Conservation (phyloP, 1,139 yeast species). For the Geotrichum carabidarum region DNA sequence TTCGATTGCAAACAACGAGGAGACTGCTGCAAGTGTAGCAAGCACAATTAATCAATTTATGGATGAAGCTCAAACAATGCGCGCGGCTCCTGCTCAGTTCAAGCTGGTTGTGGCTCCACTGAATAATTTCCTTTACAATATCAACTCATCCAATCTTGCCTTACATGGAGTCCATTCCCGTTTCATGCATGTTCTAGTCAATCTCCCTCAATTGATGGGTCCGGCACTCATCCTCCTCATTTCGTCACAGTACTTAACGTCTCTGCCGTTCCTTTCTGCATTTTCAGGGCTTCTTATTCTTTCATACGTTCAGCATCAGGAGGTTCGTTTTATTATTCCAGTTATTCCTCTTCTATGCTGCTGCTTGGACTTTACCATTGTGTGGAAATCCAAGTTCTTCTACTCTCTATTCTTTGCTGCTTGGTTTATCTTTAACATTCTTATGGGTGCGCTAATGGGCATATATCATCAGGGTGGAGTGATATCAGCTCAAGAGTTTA, state of each 20-base stretch:
- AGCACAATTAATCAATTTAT: conserved; percentile 4
- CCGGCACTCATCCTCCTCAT: conserved; percentile 53
- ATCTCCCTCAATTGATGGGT: conserved; percentile 76
- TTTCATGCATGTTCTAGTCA: conserved; percentile 66
- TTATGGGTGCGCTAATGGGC: conserved; percentile 67
- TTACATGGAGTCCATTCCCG: conserved; percentile 80
- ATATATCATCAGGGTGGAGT: conserved; percentile 87
- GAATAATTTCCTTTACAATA: conserved; percentile 71
- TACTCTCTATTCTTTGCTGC: conserved; percentile 35
- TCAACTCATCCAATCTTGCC: conserved; percentile 53
- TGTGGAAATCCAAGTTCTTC: conserved; percentile 20
- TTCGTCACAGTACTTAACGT: conserved; percentile 27
- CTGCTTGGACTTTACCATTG: conserved; percentile 46
- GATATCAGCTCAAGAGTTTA: conserved; percentile 53
- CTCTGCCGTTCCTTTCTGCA: conserved; percentile 48
- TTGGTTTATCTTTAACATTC: conserved; percentile 65
- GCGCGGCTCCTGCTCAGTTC: conserved; percentile 18
- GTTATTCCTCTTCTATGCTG: conserved; percentile 65
- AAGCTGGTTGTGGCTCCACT: conserved; percentile 59
- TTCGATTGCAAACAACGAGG: conserved; percentile 23
- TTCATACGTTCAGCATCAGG: conserved; percentile 85
- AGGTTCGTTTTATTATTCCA: conserved; percentile 77
- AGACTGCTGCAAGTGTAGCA: neutral
- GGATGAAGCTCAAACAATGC: conserved; percentile 3
- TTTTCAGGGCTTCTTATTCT: conserved; percentile 57